Conservation (phyloP, 176 grass and related monocot species). For the Avena atlantica region DNA sequence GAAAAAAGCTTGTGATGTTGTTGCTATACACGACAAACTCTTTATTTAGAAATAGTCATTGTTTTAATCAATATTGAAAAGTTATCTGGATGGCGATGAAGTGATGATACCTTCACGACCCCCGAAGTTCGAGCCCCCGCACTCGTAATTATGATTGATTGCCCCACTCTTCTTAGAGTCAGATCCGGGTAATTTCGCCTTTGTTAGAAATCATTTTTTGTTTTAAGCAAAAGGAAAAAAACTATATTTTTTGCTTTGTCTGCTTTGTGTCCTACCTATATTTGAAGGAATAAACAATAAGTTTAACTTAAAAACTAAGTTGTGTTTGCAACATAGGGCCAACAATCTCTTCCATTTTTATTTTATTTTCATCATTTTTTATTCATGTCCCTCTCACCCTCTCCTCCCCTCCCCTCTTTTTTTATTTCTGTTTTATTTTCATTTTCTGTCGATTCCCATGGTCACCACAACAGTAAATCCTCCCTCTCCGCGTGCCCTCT, state of each 20-base stretch:
- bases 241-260: not conserved
- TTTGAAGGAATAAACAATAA: slow-evolving; percentile 22
- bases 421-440: not conserved
- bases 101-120: not conserved
- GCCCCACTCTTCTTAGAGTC: not conserved
- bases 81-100: not conserved
- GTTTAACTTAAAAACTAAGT: not conserved
- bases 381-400: not conserved
- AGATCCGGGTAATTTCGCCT: too few species aligned
- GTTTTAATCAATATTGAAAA: too few species aligned
- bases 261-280: not conserved
- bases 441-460: slow-evolving; percentile 68
- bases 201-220: too few species aligned
- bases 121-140: not conserved
- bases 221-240: too few species aligned
- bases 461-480: slow-evolving; percentile 48
- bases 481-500: slow-evolving; percentile 44
- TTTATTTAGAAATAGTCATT: too few species aligned
- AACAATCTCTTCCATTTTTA: slow-evolving; percentile 35
- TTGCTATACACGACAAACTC: too few species aligned
- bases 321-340: slow-evolving; percentile 31
- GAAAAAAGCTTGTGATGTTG: too few species aligned
- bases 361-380: not conserved
- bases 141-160: not conserved
- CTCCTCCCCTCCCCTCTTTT: not conserved